phyloP scores from a whole-genome alignment of 1,139 yeast genomes.

The Yamadazyma atlantica region DNA sequence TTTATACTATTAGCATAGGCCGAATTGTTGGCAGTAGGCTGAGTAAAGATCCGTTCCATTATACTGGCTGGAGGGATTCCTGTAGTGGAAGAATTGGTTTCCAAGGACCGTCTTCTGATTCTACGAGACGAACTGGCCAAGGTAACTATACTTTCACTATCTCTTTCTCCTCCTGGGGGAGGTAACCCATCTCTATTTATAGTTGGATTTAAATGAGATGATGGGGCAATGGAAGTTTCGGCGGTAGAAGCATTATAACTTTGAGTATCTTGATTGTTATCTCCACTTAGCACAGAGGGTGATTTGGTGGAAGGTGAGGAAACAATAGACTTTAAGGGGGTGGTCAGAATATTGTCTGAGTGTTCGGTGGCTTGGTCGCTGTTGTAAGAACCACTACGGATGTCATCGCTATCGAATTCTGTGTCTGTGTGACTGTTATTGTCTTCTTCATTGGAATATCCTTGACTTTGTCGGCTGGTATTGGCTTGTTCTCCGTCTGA shows the following conservation, averaged over 20 bases:
- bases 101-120: constrained; percentile 50
- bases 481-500: not conserved
- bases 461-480: not conserved
- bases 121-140: constrained; percentile 54
- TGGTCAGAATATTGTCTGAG: constrained; percentile 44
- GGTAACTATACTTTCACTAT: constrained; percentile 55
- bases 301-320: constrained; percentile 49
- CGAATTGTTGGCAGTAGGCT: constrained; percentile 13
- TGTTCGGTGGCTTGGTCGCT: constrained; percentile 18
- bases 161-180: constrained; percentile 29
- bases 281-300: constrained; percentile 42
- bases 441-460: constrained; percentile 3
- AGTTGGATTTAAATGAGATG: constrained; percentile 18
- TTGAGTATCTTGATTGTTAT: constrained; percentile 36
- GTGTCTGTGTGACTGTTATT: constrained; percentile 5
- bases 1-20: constrained; percentile 11
- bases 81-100: constrained; percentile 58
- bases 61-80: constrained; percentile 69
- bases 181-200: constrained; percentile 11
- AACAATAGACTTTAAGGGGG: constrained; percentile 51
- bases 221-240: constrained; percentile 53
- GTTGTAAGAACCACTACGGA: constrained; percentile 8
- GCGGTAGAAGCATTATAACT: constrained; percentile 50
- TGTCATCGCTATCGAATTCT: constrained; percentile 4
- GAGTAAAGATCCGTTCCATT: constrained; percentile 42